Evolutionary conservation across 2,329 filamentous ascomycete genomes (phyloP).

Genomic region (Botrytis hyacinthi): DNA sequence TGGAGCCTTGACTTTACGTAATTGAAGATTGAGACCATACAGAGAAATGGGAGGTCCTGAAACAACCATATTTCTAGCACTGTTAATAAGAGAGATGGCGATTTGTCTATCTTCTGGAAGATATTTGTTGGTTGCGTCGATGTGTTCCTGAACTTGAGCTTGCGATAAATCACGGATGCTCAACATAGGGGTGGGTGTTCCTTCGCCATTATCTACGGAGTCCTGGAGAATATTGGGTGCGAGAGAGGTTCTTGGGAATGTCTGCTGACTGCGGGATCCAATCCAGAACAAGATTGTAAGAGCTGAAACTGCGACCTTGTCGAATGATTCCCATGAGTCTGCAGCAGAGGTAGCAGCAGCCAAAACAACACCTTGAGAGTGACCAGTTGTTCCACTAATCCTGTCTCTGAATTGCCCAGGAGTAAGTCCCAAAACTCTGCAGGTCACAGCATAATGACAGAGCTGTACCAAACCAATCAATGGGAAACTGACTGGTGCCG

Average conservation of each 20-base stretch:
- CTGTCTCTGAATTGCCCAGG: constrained; percentile 84
- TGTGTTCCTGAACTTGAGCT: constrained; percentile 89
- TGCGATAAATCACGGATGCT: constrained; percentile 92
- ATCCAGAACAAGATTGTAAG: constrained; percentile 98
- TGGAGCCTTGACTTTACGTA: constrained; percentile 95
- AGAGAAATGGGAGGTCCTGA: constrained; percentile 94
- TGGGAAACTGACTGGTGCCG: constrained; percentile 91
- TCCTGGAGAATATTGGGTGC: constrained; percentile 89
- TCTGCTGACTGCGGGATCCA: constrained; percentile 92
- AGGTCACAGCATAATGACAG: constrained; percentile 92
- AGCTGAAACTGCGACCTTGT: constrained; percentile 73
- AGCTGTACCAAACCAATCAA: constrained; percentile 95
- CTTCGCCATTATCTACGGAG: constrained; percentile 90
- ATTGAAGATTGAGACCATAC: constrained; percentile 90
- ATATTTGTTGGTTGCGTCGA: constrained; percentile 95
- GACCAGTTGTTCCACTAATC: constrained; percentile 85
- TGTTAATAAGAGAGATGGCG: constrained; percentile 92
- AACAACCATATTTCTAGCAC: constrained; percentile 93
- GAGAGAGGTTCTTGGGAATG: constrained; percentile 91
- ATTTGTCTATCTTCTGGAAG: constrained; percentile 91
- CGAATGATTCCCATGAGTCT: constrained; percentile 89
- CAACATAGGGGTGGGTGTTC: constrained; percentile 94
- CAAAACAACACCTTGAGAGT: constrained; percentile 94
- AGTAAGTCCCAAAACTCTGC: constrained; percentile 83
- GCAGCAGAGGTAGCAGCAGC: constrained; percentile 89